Conservation (phyloP, 2,329 filamentous ascomycete genomes). For the Colletotrichum sp. region DNA sequence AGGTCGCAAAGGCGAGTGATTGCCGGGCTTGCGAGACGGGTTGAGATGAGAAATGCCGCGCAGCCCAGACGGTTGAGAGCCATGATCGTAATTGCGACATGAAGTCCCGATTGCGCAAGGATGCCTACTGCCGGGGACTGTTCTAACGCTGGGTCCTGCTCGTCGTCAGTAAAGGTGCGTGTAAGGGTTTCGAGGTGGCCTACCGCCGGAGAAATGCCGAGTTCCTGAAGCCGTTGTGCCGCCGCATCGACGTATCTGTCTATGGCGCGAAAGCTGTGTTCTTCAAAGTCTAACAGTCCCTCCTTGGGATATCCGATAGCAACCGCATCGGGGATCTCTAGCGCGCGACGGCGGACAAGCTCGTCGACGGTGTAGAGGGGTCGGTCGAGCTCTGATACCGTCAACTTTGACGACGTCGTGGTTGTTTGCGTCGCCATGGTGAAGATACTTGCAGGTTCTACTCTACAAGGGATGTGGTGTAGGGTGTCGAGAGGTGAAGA, state of each 20-base stretch:
- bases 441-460: not conserved
- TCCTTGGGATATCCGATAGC: not conserved
- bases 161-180: not conserved
- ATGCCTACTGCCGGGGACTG: slow-evolving; percentile 47
- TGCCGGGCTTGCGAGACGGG: not conserved
- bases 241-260: not conserved
- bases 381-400: not conserved
- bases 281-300: not conserved
- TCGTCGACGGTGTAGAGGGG: not conserved
- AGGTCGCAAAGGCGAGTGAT: not conserved
- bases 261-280: not conserved
- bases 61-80: slow-evolving; percentile 60
- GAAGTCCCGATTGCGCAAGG: slow-evolving; percentile 56
- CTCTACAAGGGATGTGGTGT: not conserved
- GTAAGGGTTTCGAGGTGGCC: not conserved
- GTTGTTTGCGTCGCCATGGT: not conserved
- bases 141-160: not conserved
- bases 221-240: not conserved
- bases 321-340: not conserved
- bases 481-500: not conserved
- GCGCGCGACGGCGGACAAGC: not conserved
- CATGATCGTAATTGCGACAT: slow-evolving; percentile 57
- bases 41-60: slow-evolving; percentile 32
- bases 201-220: not conserved
- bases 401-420: not conserved